A percentile compares a stretch with the other conserved stretches of the same genome.
phyloP scores from a whole-genome alignment of 2,329 filamentous ascomycete genomes.

The Mycogone perniciosa region DNA sequence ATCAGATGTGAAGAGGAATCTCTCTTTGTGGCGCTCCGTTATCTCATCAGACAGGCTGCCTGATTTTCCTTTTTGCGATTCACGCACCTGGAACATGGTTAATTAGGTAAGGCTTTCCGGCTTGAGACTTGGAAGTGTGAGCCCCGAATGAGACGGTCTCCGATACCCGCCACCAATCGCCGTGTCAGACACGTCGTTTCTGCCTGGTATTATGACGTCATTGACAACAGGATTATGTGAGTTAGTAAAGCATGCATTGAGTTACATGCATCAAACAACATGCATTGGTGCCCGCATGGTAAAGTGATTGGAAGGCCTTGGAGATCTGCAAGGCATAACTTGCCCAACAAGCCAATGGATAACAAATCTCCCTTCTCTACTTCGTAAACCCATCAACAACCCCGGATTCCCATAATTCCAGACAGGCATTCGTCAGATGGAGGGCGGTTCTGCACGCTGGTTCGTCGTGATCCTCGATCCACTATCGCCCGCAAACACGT shows the following conservation, averaged over 20 bases:
- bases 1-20: too few relatives aligned
- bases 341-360: conserved; percentile 1
- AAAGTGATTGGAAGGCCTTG: neutral
- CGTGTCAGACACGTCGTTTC: too few relatives aligned
- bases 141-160: too few relatives aligned
- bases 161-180: too few relatives aligned
- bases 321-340: neutral
- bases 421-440: neutral
- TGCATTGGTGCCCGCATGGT: too few relatives aligned
- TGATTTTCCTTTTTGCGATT: too few relatives aligned
- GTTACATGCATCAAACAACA: too few relatives aligned
- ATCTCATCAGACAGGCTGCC: too few relatives aligned
- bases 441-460: neutral
- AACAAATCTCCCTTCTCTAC: neutral
- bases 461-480: conserved; percentile 6
- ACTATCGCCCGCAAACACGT: neutral
- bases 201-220: neutral
- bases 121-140: too few relatives aligned
- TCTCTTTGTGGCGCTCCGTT: too few relatives aligned
- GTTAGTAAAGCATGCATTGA: neutral
- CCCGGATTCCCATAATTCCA: conserved; percentile 1
- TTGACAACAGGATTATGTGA: neutral
- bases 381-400: conserved; percentile 3
- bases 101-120: too few relatives aligned
- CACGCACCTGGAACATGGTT: too few relatives aligned